Evolutionary conservation across 768 basidiomycete species (phyloP), one percentile per base, ranked within the genome.

Genomic region (Astraeus odoratus): DNA sequence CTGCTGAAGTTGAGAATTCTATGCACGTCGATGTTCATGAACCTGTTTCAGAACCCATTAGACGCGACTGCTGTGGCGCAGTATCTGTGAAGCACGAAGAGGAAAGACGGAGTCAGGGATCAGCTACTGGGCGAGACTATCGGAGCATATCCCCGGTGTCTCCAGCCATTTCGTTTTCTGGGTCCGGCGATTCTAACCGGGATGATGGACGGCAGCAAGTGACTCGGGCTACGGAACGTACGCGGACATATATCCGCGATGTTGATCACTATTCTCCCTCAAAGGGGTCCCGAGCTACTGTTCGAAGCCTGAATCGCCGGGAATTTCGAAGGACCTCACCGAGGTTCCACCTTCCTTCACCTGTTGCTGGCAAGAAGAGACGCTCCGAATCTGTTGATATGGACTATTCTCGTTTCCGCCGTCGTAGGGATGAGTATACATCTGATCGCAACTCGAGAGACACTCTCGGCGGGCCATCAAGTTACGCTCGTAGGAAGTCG

Each of bases 341-440:
- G 33, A 18, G 16, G 16, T 16, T 18, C 35, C 16, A 13, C 35
- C 49, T 23, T 26, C 42, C 24, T 50, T 56, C 2, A n/a, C 56
- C 58, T 3, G 43, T 19, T 8, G 19, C 25, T 2, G 51, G 52
- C 26, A 58, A 33, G 31, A 63, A 63, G 37, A 51, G 63, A 29
- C 43, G 52, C 25, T 37, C 29, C 5, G 61, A 65, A 27, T 44
- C 38, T 10, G 34, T 24, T 25, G 51, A 63, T n/a, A 49, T 48
- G 42, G 57, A 64, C 8, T 25, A 53, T 24, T 51, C 40, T 34
- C 51, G 58, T 42, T 48, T 36, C 1, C 60, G 63, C 18, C 63
- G 52, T 12, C 58, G 63, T 27, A 47, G 22, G 24, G 51, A 60
- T 49, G 23, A 9, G 23, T 54, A 58, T 61, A 22, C 25, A 4